These are phyloP conservation scores for Fermentozyma sake DNA, from an alignment of 1,139 yeast species.

Conservation along the genomic window DNA sequence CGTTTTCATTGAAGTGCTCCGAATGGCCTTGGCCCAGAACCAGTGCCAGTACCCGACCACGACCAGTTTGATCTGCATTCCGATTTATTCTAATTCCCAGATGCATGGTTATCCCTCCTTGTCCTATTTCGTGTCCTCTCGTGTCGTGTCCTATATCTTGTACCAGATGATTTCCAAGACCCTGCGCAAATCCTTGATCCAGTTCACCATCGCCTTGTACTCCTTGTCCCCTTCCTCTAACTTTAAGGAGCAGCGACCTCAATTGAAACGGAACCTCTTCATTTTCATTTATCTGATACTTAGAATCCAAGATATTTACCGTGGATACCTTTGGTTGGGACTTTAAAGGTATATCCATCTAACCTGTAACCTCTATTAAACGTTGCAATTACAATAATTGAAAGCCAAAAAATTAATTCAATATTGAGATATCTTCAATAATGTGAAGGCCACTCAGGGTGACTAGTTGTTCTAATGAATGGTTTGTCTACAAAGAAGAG, in stretches of 20 bases:
- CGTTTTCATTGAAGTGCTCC: conserved; percentile 13
- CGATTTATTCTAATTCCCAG: too few relatives aligned
- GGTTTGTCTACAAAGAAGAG: too few relatives aligned
- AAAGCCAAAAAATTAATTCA: too few relatives aligned
- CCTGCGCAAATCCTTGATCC: too few relatives aligned
- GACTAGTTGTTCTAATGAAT: too few relatives aligned
- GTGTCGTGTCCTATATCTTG: too few relatives aligned
- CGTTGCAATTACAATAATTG: too few relatives aligned
- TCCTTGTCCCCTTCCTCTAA: conserved; percentile 1
- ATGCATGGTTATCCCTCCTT: too few relatives aligned
- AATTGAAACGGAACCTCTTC: conserved; percentile 1
- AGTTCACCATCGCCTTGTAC: background rate
- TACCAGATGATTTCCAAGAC: conserved; percentile 1
- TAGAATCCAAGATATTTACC: conserved; percentile 27
- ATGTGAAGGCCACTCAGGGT: conserved; percentile 4
- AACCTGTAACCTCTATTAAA: too few relatives aligned
- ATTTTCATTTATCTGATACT: conserved; percentile 11
- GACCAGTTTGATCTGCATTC: too few relatives aligned
- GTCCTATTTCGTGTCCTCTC: conserved; percentile 1
- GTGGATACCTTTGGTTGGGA: conserved; percentile 41
- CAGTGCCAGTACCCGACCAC: too few relatives aligned
- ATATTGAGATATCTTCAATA: conserved; percentile 6
- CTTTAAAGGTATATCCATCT: conserved; percentile 43
- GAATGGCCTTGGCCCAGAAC: conserved; percentile 1
- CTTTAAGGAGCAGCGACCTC: background rate